Evolutionary conservation across 495 filamentous ascomycete genomes (phyloP).

Genomic region (Emericellopsis terricola): DNA sequence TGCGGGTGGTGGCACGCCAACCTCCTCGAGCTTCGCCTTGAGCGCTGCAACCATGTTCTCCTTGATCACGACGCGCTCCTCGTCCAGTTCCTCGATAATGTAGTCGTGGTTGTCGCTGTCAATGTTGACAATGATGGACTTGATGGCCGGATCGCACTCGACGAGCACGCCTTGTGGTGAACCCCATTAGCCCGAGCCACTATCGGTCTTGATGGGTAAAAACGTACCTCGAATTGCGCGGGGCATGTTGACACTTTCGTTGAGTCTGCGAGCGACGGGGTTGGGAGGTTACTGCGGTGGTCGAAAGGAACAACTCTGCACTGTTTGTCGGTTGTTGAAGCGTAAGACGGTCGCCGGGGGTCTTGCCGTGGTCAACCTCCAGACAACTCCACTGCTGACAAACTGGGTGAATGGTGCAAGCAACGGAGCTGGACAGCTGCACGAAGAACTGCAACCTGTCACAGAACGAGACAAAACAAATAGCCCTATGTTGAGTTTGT

Average conservation of each 20-base stretch:
- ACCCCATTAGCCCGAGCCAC: too few species aligned
- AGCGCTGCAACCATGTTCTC: constrained; percentile 46
- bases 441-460: too few species aligned
- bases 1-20: constrained; percentile 6
- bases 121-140: constrained; percentile 42
- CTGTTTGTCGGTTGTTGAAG: too few species aligned
- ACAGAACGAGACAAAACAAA: too few species aligned
- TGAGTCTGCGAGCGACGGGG: background rate
- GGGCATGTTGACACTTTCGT: background rate
- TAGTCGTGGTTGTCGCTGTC: constrained; percentile 33
- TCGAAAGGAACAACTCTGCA: too few species aligned
- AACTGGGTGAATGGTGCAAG: too few species aligned
- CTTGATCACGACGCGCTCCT: constrained; percentile 54
- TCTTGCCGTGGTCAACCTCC: too few species aligned
- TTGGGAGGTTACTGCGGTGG: constrained; percentile 4
- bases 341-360: too few species aligned
- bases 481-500: too few species aligned
- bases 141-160: constrained; percentile 49
- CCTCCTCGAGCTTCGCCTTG: constrained; percentile 40
- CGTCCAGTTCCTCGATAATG: constrained; percentile 55
- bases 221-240: constrained; percentile 4
- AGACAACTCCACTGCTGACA: too few species aligned
- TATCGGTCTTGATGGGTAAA: background rate
- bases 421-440: too few species aligned
- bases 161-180: constrained; percentile 56